Base-by-base conservation (phyloP, 73 alveolate species). In the Paramecium biaurelia region DNA sequence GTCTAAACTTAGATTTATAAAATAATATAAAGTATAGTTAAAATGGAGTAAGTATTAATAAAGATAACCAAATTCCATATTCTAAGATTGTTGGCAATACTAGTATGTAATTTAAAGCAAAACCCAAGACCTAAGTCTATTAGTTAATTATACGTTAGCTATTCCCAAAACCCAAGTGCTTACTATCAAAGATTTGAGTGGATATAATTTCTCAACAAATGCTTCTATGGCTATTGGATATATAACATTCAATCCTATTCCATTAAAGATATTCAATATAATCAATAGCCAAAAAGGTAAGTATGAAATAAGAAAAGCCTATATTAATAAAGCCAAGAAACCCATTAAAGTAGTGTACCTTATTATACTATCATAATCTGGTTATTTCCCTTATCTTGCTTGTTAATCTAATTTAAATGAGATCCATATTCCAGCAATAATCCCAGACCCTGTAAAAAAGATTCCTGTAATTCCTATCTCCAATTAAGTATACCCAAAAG, bases 1-100 rank as follows among this genome's bases (percentile, higher is more conserved):
- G 26, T 12, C 57, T 38, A 37, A 72, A 72, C 34, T 72, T 72
- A 35, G 86, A 28, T 72, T 72, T 72, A 72, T 72, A 72, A 72
- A 72, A 37, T 14, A 72, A 38, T 37, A 72, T 32, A 9, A 72
- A 35, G 45, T 72, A 72, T 12, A 72, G 35, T 28, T 72, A 72
- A 38, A 72, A 72, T 20, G 86, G 86, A 34, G 57, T 37, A 7
- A 72, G 45, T 12, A 37, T 34, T 35, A 72, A 10, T 15, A 72
- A 35, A 35, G 45, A 34, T 21, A 72, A 20, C 86, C 86, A 72
- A 8, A 72, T 20, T 20, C 86, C 86, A 34, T 21, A 30, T 28
- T 37, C 35, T 34, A 28, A 11, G 6, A 72, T 28, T 28, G 58
- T 35, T 35, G 56, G 59, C 18, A 72, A 21, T 34, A 72, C 58